These are phyloP conservation scores for Chytriomyces confervae DNA, from an alignment of 192 early-diverging fungal species.

Conservation along the genomic window DNA sequence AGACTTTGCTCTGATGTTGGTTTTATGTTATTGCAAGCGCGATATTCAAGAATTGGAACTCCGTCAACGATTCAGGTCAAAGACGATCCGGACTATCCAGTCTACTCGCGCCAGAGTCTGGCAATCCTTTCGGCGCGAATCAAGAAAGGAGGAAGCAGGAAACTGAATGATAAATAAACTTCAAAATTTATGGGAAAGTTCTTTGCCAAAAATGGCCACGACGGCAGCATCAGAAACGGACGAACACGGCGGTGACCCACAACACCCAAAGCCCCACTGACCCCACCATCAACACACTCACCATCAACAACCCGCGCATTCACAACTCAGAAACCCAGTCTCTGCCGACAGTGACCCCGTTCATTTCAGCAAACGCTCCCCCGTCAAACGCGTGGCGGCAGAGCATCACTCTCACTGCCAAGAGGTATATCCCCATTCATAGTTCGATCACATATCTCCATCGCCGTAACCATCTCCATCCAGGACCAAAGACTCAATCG, in stretches of 20 bases:
- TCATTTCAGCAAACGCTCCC: neutral
- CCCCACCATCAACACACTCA: too few species aligned
- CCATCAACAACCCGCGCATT: too few species aligned
- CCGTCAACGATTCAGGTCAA: conserved; percentile 10
- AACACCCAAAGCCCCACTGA: too few species aligned
- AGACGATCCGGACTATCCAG: conserved; percentile 35
- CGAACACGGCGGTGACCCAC: too few species aligned
- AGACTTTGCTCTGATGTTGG: neutral
- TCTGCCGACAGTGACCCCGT: too few species aligned
- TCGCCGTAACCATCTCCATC: neutral
- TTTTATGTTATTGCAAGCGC: neutral
- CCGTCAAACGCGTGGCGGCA: conserved; percentile 32
- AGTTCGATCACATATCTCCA: neutral
- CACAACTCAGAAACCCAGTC: too few species aligned
- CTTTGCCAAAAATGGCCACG: too few species aligned
- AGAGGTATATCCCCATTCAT: neutral
- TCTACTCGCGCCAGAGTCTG: conserved; percentile 18
- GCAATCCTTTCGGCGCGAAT: conserved; percentile 31
- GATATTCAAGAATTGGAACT: neutral
- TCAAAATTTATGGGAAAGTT: too few species aligned
- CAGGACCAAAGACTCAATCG: conserved; percentile 20
- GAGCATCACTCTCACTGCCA: conserved; percentile 17
- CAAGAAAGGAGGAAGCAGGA: neutral
- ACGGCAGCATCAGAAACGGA: too few species aligned
- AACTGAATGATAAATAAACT: too few species aligned